Percentiles rank a stretch among this genome's conserved stretches.
These are phyloP conservation scores for Saccharomyces hybrid DNA, from an alignment of 1,139 yeast genomes.

Conservation along the genomic window DNA sequence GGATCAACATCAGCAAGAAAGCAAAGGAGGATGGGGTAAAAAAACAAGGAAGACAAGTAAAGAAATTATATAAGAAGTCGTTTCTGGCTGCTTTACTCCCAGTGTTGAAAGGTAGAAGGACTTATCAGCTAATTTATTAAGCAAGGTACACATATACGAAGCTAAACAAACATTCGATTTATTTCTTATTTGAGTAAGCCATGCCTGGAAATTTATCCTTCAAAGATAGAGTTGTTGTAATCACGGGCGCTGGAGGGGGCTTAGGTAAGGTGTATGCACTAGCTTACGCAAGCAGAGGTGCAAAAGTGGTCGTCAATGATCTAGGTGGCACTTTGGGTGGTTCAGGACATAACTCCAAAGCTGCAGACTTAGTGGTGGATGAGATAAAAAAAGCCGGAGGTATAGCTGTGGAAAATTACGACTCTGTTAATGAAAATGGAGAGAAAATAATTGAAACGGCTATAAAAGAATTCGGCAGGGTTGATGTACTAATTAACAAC, in stretches of 20 bases:
- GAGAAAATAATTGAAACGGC: slow-evolving; percentile 84
- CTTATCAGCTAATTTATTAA: background rate
- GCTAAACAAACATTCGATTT: background rate
- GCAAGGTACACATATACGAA: background rate
- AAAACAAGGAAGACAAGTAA: background rate
- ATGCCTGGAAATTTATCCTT: slow-evolving; percentile 31
- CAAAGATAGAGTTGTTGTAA: slow-evolving; percentile 78
- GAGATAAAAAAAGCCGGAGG: slow-evolving; percentile 76
- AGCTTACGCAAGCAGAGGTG: slow-evolving; percentile 85
- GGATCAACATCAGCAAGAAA: background rate
- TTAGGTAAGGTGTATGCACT: slow-evolving; percentile 84
- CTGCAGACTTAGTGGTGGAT: slow-evolving; percentile 84
- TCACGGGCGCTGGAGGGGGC: slow-evolving; percentile 98
- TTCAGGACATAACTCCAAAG: slow-evolving; percentile 53
- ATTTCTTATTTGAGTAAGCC: background rate
- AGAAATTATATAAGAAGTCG: background rate
- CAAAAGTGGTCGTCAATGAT: slow-evolving; percentile 86
- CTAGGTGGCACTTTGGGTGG: slow-evolving; percentile 81
- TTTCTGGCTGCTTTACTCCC: background rate
- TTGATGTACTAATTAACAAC: slow-evolving; percentile 83
- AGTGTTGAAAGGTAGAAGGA: background rate
- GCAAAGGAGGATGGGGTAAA: background rate
- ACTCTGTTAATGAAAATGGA: slow-evolving; percentile 78
- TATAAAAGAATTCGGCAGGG: slow-evolving; percentile 76
- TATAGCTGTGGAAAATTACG: slow-evolving; percentile 86